Conservation (phyloP, 768 basidiomycete species). For the Boletus rubroflammeus region DNA sequence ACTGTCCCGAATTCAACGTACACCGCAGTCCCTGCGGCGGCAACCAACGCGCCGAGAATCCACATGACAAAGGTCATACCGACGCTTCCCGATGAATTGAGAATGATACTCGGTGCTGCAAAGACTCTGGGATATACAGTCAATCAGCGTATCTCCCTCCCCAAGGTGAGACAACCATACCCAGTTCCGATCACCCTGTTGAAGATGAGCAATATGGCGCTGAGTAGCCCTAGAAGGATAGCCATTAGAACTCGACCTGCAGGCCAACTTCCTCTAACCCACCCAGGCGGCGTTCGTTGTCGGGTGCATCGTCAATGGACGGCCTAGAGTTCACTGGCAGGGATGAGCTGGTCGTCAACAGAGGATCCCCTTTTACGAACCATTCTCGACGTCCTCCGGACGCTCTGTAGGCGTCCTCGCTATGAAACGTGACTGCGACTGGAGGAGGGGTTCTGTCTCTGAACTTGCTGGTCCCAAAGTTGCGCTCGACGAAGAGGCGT, state of each 20-base stretch:
- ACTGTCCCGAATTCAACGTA: conserved; percentile 78
- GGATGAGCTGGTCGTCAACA: not conserved
- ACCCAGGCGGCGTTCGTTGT: conserved; percentile 51
- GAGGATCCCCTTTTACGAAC: conserved; percentile 5
- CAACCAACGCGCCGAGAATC: conserved; percentile 63
- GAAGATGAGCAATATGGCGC: conserved; percentile 65
- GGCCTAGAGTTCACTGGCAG: conserved; percentile 1
- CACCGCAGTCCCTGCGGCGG: conserved; percentile 63
- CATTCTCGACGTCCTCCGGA: conserved; percentile 5
- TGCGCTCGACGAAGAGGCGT: not conserved
- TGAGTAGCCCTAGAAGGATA: conserved; percentile 29
- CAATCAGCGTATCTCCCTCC: not conserved
- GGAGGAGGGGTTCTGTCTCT: conserved; percentile 24
- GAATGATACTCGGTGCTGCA: conserved; percentile 64
- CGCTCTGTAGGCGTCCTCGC: not conserved
- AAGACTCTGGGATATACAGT: conserved; percentile 51
- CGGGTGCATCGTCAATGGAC: conserved; percentile 45
- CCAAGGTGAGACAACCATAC: conserved; percentile 31
- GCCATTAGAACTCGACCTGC: not conserved
- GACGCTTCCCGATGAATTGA: conserved; percentile 65
- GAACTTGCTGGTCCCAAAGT: not conserved
- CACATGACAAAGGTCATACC: conserved; percentile 68
- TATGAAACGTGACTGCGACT: not conserved
- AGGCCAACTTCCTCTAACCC: conserved; percentile 10
- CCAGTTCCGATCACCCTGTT: conserved; percentile 75